Conservation (phyloP, 768 basidiomycete species). For the Heimioporus sp. region DNA sequence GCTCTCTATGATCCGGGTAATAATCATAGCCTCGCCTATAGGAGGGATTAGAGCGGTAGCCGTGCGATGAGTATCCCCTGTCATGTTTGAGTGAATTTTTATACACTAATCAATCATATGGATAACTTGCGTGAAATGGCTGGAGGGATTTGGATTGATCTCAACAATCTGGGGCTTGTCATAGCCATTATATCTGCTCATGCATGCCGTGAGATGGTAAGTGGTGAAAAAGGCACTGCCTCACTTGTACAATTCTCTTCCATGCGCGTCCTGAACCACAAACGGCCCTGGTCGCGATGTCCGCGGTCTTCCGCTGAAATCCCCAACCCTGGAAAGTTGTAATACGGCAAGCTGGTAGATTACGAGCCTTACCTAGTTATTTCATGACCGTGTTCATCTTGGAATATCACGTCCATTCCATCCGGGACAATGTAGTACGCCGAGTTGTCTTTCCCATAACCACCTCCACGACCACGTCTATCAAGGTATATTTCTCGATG, state of each 20-base stretch:
- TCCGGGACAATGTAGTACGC: conserved; percentile 63
- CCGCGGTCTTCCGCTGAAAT: conserved; percentile 38
- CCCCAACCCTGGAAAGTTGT: conserved; percentile 44
- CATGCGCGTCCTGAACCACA: conserved; percentile 58
- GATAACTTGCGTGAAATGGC: conserved; percentile 18
- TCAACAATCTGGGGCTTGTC: conserved; percentile 27
- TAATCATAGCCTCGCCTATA: conserved; percentile 22
- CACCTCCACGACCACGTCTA: conserved; percentile 15
- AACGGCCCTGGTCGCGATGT: conserved; percentile 39
- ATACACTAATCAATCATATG: conserved; percentile 2
- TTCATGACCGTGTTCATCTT: conserved; percentile 62
- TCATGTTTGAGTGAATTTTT: conserved; percentile 18
- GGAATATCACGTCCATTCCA: conserved; percentile 64
- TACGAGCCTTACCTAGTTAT: conserved; percentile 49
- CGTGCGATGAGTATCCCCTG: conserved; percentile 21
- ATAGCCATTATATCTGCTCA: conserved; percentile 25
- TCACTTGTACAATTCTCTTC: conserved; percentile 58
- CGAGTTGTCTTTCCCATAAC: conserved; percentile 28
- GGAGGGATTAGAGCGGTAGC: conserved; percentile 23
- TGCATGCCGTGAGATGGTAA: conserved; percentile 1
- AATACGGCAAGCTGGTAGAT: not conserved
- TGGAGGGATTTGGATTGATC: conserved; percentile 22
- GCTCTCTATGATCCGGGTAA: conserved; percentile 19
- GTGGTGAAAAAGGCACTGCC: not conserved
- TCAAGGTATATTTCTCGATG: conserved; percentile 24